phyloP scores from a whole-genome alignment of 2,329 filamentous ascomycete genomes.

The Fusarium xylarioides region DNA sequence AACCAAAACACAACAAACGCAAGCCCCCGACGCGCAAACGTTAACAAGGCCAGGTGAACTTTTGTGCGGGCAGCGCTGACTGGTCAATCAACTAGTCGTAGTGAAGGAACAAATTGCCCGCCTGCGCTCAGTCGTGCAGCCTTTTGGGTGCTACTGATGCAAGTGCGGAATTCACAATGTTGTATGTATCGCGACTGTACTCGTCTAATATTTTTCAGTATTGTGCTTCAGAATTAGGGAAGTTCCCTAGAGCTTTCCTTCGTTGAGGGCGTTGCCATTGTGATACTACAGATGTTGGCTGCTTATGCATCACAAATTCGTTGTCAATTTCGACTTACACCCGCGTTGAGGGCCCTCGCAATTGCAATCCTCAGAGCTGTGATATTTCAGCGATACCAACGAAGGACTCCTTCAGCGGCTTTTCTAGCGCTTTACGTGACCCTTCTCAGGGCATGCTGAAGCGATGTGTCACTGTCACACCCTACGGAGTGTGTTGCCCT shows the following conservation, averaged over 20 bases:
- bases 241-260: slow-evolving; percentile 4
- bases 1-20: slow-evolving; percentile 14
- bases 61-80: slow-evolving; percentile 23
- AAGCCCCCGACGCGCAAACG: slow-evolving; percentile 8
- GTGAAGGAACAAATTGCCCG: slow-evolving; percentile 15
- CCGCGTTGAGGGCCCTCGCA: slow-evolving; percentile 11
- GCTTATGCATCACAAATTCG: slow-evolving; percentile 27
- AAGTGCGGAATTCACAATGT: slow-evolving; percentile 27
- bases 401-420: slow-evolving; percentile 33
- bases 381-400: slow-evolving; percentile 43
- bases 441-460: slow-evolving; percentile 37
- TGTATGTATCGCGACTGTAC: slow-evolving; percentile 36
- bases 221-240: background rate
- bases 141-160: slow-evolving; percentile 36
- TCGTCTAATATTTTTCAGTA: slow-evolving; percentile 31
- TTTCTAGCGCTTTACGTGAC: slow-evolving; percentile 37
- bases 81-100: slow-evolving; percentile 30
- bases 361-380: slow-evolving; percentile 22
- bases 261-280: background rate
- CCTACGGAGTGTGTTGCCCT: slow-evolving; percentile 25
- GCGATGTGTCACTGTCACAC: slow-evolving; percentile 41
- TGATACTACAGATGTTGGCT: slow-evolving; percentile 7
- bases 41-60: background rate
- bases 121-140: slow-evolving; percentile 30
- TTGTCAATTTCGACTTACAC: slow-evolving; percentile 15